Base-by-base conservation (phyloP, 2,329 filamentous ascomycete genomes). In the Chaetothyriales sp. region DNA sequence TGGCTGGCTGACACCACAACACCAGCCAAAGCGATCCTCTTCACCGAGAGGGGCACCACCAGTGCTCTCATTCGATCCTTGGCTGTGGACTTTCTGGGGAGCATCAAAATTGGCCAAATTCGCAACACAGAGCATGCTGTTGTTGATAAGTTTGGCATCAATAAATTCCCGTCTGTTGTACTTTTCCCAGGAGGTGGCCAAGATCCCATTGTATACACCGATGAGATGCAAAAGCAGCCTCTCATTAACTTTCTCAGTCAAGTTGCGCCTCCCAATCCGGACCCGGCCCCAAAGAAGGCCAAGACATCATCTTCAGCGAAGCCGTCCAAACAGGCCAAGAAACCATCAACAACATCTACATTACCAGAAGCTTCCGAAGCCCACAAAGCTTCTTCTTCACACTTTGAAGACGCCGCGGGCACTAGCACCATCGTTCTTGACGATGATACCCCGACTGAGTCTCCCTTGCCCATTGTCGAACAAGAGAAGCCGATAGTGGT, bases 31-130 rank as follows among this genome's bases (percentile, higher is more conserved):
- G 89, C 86, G 0, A 81, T 98, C 33, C 73, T 98, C 2, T 97
- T 98, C 69, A 94, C 86, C 2, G 86, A 95, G 52, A 98, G 97
- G 73, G 88, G 89, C 19, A 83, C 85, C 5, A 90, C 86, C 0
- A 90, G 86, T 65, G 80, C 89, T 9, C 74, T 95, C 20, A 71
- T 95, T 58, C 86, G 85, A 67, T 83, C 88, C 55, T 68, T 97
- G 50, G 89, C 92, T 5, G 88, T 95, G 61, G 92, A 97, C 65
- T 98, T 90, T 68, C 75, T 92, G 22, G 89, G 83, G 37, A 79
- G 80, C 51, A 80, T 97, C 56, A 76, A 78, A 2, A 75, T 98
- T 37, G 90, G 81, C 7, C 90, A 97, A 68, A 77, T 95, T 51
- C 81, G 89, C 52, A 77, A 84, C 70, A 94, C 89, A 68, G 87